phyloP scores from a whole-genome alignment of 495 filamentous ascomycete genomes.

The Aspergillus nidulans region DNA sequence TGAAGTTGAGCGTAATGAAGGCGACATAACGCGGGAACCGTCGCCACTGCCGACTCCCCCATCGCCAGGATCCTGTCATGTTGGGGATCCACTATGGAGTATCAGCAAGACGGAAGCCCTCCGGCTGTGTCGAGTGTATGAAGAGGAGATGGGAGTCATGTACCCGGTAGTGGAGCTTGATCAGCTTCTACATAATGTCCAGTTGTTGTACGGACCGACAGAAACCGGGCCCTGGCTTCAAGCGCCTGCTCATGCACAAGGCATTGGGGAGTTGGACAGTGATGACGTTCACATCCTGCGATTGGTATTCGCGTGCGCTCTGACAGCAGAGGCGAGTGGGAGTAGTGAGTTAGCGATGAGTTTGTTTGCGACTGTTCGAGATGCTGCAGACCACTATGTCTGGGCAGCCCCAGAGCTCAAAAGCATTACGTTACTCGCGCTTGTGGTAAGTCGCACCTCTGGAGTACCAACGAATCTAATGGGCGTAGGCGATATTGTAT shows the following conservation, averaged over 20 bases:
- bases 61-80: conserved; percentile 25
- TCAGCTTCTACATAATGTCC: conserved; percentile 55
- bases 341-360: conserved; percentile 64
- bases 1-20: conserved; percentile 39
- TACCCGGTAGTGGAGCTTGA: conserved; percentile 73
- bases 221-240: conserved; percentile 32
- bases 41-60: conserved; percentile 50
- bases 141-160: conserved; percentile 85
- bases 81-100: conserved; percentile 69
- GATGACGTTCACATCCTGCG: conserved; percentile 67
- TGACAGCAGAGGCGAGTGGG: conserved; percentile 69
- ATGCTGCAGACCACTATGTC: conserved; percentile 59
- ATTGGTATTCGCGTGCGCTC: conserved; percentile 67
- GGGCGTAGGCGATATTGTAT: conserved; percentile 35
- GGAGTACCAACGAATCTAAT: conserved; percentile 5
- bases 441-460: conserved; percentile 49
- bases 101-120: conserved; percentile 68
- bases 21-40: conserved; percentile 43
- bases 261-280: conserved; percentile 41
- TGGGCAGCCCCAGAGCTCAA: conserved; percentile 61
- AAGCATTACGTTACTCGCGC: conserved; percentile 61
- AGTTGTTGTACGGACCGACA: conserved; percentile 54
- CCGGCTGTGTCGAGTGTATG: conserved; percentile 68
- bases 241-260: not conserved
- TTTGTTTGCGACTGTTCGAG: conserved; percentile 68